Base-by-base conservation (phyloP, 2,329 filamentous ascomycete species). In the Stagonosporopsis rhizophila region DNA sequence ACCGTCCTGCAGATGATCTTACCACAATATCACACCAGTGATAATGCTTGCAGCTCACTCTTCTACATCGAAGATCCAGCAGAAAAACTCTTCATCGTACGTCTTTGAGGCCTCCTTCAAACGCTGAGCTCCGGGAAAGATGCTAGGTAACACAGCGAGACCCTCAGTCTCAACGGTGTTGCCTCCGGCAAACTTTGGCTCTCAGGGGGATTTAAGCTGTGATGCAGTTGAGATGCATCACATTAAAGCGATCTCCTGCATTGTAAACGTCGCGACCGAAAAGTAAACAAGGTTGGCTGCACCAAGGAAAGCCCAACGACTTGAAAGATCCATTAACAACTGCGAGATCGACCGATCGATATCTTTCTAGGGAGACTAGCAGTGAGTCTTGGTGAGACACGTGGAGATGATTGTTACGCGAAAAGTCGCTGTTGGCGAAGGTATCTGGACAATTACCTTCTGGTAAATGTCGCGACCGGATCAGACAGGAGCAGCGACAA, bases 371-470 rank as follows among this genome's bases (percentile, higher is more conserved):
- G 35, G 44, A 49, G 49, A 44, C 42, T 17, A 55, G 46, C 49
- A 39, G 52, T 34, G 49, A 25, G 34, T 48, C 39, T 19, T 56
- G 48, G 51, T 61, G 61, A 65, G 65, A 63, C 63, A 55, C 51
- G 37, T 53, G 53, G 34, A 50, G 40, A 56, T 56, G 17, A 40
- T 32, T 39, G 47, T 47, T 22, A 56, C 53, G 27, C 50, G 45
- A 44, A 34, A 45, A 32, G 45, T 37, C 20, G 28, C 46, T 42
- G 44, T 30, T 23, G 17, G 35, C 17, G 23, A 44, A 19, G 17
- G 14, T 28, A 37, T 30, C 39, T 38, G 22, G 25, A 53, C 12
- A 44, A 27, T 14, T 14, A 42, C 9, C 8, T 19, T 35, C 27
- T 30, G 37, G 11, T 40, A 39, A 39, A 42, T 23, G 37, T 42